phyloP scores from a whole-genome alignment of 192 early-diverging fungal species.

The Tieghemiomyces parasiticus region DNA sequence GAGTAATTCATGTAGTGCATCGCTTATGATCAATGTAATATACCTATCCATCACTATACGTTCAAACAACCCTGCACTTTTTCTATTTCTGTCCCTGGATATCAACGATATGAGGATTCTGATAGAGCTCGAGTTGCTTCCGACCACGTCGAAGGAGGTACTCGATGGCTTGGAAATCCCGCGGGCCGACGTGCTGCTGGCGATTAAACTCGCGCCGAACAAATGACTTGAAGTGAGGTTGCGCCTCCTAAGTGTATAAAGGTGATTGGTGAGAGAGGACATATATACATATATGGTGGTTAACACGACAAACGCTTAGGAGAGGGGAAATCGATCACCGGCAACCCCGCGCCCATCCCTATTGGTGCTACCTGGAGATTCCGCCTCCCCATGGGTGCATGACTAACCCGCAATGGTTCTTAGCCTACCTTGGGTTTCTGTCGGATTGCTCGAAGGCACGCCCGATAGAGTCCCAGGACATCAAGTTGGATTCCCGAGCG shows the following conservation, averaged over 20 bases:
- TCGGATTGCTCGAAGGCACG: constrained; percentile 47
- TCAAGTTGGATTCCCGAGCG: constrained; percentile 54
- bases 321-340: too few species aligned
- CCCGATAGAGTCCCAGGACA: constrained; percentile 46
- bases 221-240: constrained; percentile 45
- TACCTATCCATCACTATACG: too few species aligned
- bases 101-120: constrained; percentile 41
- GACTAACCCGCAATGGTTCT: background rate
- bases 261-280: background rate
- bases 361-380: too few species aligned
- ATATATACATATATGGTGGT: too few species aligned
- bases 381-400: too few species aligned
- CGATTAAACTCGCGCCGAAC: constrained; percentile 53
- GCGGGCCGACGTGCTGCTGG: constrained; percentile 34
- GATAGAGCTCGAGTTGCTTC: constrained; percentile 44
- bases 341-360: too few species aligned
- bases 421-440: constrained; percentile 41
- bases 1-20: too few species aligned
- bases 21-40: too few species aligned
- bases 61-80: too few species aligned
- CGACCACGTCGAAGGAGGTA: constrained; percentile 48
- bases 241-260: constrained; percentile 29
- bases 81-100: constrained; percentile 18
- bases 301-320: too few species aligned
- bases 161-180: constrained; percentile 53